Conservation (phyloP, 305 asterid genomes). For the Rubia peregrina region DNA sequence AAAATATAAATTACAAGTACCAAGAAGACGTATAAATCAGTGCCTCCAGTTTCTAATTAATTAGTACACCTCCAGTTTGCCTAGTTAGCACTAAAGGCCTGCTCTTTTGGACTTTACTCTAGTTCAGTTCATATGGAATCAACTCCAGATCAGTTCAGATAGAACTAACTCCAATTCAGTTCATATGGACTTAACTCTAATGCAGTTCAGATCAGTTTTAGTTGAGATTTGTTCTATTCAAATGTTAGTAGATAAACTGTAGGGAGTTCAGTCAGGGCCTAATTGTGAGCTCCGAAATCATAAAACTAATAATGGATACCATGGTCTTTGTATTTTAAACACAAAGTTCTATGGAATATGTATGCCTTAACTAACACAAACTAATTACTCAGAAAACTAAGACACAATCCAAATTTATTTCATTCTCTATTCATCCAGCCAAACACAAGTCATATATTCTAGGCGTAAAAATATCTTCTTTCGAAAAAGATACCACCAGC, state of each 20-base stretch:
- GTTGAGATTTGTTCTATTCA: too few relatives aligned
- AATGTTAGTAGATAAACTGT: too few relatives aligned
- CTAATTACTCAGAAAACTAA: neutral
- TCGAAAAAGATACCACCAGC: slow-evolving; percentile 1
- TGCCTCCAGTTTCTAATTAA: neutral
- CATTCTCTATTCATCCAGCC: neutral
- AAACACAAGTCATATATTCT: neutral
- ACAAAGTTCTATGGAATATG: neutral
- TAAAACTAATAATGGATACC: neutral
- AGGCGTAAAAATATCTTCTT: neutral
- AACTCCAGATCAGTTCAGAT: too few relatives aligned
- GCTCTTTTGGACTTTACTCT: neutral
- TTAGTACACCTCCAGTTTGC: neutral
- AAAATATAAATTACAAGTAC: neutral
- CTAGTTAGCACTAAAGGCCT: neutral
- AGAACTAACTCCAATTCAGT: too few relatives aligned
- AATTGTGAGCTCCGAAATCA: neutral
- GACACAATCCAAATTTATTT: neutral
- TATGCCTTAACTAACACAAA: neutral
- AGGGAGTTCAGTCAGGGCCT: too few relatives aligned
- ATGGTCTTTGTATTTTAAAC: neutral
- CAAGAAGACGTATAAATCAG: too few relatives aligned
- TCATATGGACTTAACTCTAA: too few relatives aligned
- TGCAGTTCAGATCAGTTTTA: too few relatives aligned
- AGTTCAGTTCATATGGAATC: too few relatives aligned